Evolutionary conservation across 2,329 filamentous ascomycete genomes (phyloP).

Genomic region (Pyricularia sp.): DNA sequence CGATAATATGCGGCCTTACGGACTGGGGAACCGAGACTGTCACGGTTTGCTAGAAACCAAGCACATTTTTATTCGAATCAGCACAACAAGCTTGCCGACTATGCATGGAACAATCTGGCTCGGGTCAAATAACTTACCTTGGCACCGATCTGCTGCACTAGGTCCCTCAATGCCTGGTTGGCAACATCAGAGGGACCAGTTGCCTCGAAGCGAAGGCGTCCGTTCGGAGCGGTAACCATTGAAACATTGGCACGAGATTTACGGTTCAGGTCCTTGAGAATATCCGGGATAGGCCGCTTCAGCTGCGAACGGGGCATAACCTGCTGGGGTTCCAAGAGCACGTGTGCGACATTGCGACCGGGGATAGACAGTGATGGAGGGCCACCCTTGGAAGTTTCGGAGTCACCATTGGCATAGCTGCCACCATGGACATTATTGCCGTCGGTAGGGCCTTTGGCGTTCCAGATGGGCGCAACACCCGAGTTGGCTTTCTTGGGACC

Average conservation of each 20-base stretch:
- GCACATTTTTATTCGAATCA: not conserved
- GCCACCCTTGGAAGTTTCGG: conserved; percentile 20
- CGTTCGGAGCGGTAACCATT: conserved; percentile 59
- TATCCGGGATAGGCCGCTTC: conserved; percentile 73
- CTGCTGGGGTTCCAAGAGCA: conserved; percentile 61
- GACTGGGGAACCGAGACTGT: conserved; percentile 73
- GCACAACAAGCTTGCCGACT: not conserved
- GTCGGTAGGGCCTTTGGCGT: conserved; percentile 48
- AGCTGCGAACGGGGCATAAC: conserved; percentile 65
- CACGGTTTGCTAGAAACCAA: conserved; percentile 32
- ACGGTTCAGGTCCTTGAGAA: conserved; percentile 84
- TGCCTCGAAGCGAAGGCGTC: conserved; percentile 69
- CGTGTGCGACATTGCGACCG: conserved; percentile 66
- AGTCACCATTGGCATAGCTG: conserved; percentile 36
- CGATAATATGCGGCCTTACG: conserved; percentile 81
- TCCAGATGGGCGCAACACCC: conserved; percentile 63
- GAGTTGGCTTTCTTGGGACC: conserved; percentile 51
- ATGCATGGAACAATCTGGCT: not conserved
- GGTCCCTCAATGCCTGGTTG: conserved; percentile 76
- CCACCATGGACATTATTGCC: conserved; percentile 39
- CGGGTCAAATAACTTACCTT: conserved; percentile 43
- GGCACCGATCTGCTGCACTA: conserved; percentile 75
- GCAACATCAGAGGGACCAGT: conserved; percentile 73
- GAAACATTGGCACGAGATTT: conserved; percentile 78
- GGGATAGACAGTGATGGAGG: conserved; percentile 59